These are phyloP conservation scores for Phytophthora citricola DNA, from an alignment of 352 stramenopile species.

Conservation along the genomic window DNA sequence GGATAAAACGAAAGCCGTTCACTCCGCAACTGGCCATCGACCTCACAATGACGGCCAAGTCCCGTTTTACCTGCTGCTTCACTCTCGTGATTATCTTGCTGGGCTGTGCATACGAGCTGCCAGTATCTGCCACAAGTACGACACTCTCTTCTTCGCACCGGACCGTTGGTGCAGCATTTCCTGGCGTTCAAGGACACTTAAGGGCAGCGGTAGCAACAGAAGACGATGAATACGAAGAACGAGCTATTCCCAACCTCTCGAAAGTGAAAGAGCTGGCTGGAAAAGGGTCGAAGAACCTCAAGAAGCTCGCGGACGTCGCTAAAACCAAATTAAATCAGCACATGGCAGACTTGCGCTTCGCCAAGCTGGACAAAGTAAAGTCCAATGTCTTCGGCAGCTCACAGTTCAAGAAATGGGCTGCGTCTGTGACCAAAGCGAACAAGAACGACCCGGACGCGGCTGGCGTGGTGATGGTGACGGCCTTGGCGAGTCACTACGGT, in stretches of 20 bases:
- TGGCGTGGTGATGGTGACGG: background rate
- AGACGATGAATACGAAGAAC: background rate
- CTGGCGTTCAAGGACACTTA: background rate
- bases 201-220: background rate
- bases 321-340: constrained; percentile 1
- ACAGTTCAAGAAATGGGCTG: constrained; percentile 4
- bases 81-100: too few relatives aligned
- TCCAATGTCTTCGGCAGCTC: background rate
- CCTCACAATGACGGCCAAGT: too few relatives aligned
- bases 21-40: too few relatives aligned
- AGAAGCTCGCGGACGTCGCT: background rate
- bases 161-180: background rate
- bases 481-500: background rate
- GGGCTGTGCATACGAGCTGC: too few relatives aligned
- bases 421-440: background rate
- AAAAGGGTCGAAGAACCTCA: constrained; percentile 4
- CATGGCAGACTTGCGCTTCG: background rate
- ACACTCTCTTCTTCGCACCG: background rate
- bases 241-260: background rate
- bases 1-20: too few relatives aligned
- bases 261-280: constrained; percentile 1
- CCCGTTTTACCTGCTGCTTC: too few relatives aligned
- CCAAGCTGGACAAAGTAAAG: background rate
- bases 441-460: constrained; percentile 2
- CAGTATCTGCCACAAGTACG: background rate